Evolutionary conservation across 257 asterid genomes (phyloP).

Genomic region (Handroanthus guayacan): DNA sequence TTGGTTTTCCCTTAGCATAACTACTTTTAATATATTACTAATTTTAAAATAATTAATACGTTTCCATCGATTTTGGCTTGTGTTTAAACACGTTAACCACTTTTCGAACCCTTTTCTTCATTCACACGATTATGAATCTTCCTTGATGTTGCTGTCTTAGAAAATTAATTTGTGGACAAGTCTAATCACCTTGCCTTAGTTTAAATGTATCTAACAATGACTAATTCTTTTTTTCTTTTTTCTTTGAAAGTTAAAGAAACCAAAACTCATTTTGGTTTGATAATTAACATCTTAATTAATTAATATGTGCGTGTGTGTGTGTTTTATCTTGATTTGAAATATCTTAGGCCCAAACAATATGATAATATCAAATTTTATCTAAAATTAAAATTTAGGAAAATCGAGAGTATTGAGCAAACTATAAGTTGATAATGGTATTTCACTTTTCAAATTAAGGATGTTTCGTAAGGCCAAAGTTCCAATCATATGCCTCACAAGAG

Average conservation of each 20-base stretch:
- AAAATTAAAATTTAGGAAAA: no score
- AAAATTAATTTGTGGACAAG: not conserved
- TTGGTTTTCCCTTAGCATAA: not conserved
- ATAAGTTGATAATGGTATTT: no score
- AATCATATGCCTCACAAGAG: no score
- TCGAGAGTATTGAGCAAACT: no score
- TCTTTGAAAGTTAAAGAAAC: no score
- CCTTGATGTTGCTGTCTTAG: constrained; percentile 1
- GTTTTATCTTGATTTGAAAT: no score
- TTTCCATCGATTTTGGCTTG: not conserved
- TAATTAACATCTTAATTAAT: not conserved
- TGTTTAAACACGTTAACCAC: constrained; percentile 24
- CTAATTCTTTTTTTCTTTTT: not conserved
- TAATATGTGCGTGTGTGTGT: no score
- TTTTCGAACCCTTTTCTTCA: constrained; percentile 21
- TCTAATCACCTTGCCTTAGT: not conserved
- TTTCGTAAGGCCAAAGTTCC: no score
- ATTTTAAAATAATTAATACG: not conserved
- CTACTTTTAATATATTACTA: not conserved
- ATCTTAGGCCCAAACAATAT: no score
- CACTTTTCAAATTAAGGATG: no score
- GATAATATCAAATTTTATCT: no score
- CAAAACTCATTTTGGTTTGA: not conserved
- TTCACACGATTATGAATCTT: constrained; percentile 23
- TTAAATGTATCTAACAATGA: not conserved